phyloP scores from a whole-genome alignment of 192 early-diverging fungal genomes.

The Helicostylum pulchrum region DNA sequence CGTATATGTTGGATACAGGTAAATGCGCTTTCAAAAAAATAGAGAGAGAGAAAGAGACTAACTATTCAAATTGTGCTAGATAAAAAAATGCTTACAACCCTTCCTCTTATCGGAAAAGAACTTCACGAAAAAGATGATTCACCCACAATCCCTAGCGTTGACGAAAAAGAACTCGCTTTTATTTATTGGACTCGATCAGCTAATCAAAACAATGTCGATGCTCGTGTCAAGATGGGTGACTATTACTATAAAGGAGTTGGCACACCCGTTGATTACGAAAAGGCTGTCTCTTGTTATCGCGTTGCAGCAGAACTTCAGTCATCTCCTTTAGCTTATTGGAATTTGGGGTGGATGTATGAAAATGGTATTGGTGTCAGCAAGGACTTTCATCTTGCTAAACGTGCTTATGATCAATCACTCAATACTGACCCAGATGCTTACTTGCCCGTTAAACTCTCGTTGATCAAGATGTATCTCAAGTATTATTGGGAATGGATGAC shows the following conservation, averaged over 20 bases:
- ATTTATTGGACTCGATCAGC: slow-evolving; percentile 93
- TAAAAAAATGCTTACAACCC: neutral
- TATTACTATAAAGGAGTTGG: slow-evolving; percentile 88
- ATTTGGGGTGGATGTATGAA: slow-evolving; percentile 95
- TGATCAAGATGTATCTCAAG: slow-evolving; percentile 65
- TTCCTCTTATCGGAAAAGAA: neutral
- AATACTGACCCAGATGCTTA: slow-evolving; percentile 75
- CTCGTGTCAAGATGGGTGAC: slow-evolving; percentile 90
- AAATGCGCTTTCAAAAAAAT: neutral
- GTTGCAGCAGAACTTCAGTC: slow-evolving; percentile 74
- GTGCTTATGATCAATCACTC: slow-evolving; percentile 85
- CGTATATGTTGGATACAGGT: slow-evolving; percentile 80
- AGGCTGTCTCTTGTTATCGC: slow-evolving; percentile 80
- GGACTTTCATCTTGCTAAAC: slow-evolving; percentile 92
- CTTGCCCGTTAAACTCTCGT: slow-evolving; percentile 72
- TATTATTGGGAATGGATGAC: slow-evolving; percentile 63
- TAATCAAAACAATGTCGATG: slow-evolving; percentile 87
- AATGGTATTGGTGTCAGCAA: slow-evolving; percentile 84
- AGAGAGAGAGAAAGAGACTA: neutral
- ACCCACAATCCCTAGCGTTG: neutral
- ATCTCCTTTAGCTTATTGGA: slow-evolving; percentile 91
- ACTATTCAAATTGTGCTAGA: neutral
- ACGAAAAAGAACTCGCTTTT: slow-evolving; percentile 61
- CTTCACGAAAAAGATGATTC: neutral
- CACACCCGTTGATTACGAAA: slow-evolving; percentile 56